Base-by-base conservation (phyloP, 768 basidiomycete species). In the Termitomyces sp. region DNA sequence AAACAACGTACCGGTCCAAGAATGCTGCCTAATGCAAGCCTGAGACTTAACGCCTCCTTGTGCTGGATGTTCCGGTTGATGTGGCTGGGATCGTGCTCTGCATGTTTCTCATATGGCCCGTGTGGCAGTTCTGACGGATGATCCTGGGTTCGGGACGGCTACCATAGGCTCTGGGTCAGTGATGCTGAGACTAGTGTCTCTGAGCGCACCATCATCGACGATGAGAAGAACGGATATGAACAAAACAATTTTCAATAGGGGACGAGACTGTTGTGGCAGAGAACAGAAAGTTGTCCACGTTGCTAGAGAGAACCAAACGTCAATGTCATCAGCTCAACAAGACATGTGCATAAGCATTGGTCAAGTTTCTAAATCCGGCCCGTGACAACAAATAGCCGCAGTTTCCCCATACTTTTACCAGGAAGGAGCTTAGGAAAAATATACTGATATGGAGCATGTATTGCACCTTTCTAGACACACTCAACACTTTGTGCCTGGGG, bases 21-120 rank as follows among this genome's bases (percentile, higher is more conserved):
- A 46, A 87, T 85, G 64, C 82, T 84, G 23, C 85, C 85, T 54
- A 87, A 69, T 0, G 81, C 84, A 30, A 84, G 77, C 40, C 81
- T 75, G 28, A 87, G 73, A 7, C 81, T 75, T 28, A 86, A 71
- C 8, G 81, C 79, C 58, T 82, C 79, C 47, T 75, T 75, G 61
- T 81, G 79, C 55, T 76, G 75, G 3, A 70, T 66, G 59, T 76
- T 70, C 56, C 70, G 69, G 65, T 70, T 68, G 60, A 69, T 41
- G 32, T 63, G 63, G 28, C 61, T 64, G 48, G 63, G 62, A 51
- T 67, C 67, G 47, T 70, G 68, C 20, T 73, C 70, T 41, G 59
- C 62, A 43, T 64, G 64, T 41, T 61, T 69, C 51, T 68, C 66
- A 20, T 53, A 43, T 26, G 48, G 47, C n/a, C 50, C 53, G 40